Base-by-base conservation (phyloP, 2,329 filamentous ascomycete species). In the Aspergillus tanneri region DNA sequence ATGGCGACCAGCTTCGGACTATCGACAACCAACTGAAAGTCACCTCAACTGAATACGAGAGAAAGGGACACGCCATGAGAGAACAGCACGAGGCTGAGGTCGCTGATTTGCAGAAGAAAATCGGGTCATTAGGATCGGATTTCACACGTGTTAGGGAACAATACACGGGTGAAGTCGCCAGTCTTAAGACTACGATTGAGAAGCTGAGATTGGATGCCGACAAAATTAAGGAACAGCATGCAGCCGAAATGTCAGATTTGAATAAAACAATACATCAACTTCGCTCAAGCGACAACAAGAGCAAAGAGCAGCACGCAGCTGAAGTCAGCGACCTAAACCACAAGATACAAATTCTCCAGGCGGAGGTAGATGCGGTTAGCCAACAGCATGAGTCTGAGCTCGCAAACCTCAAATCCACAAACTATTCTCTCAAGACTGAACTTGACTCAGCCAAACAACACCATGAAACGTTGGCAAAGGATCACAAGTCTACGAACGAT, bases 201-300 rank as follows among this genome's bases (percentile, higher is more conserved):
- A 75, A 78, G 22, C 70, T 88, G 16, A 80, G 87, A 63, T 59
- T 50, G 18, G 59, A 62, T 36, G 56, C 71, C 28, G 63, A 54
- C 12, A 65, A 85, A 77, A 77, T 78, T 35, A 85, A 84, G 62
- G 76, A 78, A 50, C 82, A 82, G 9, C 67, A 75, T 30, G 82
- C 85, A 34, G 79, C 78, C 1, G 81, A 87, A 58, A 73, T 80
- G 39, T 76, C 80, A 4, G 81, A 85, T 50, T 67, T 88, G 12
- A 78, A 78, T 58, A 76, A 75, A 8, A 84, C 76, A 2, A 75
- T 86, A 14, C 80, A 79, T 48, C 76, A 77, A 35, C 69, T 89
- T 6, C 80, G 87, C 63, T 59, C 52, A 10, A 55, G 63, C 28
- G 52, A 71, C 11, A 59, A 55, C 8, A 58, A 84, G 77, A 75